Evolutionary conservation across 352 stramenopile genomes (phyloP).

Genomic region (Aphanomyces stellatus): DNA sequence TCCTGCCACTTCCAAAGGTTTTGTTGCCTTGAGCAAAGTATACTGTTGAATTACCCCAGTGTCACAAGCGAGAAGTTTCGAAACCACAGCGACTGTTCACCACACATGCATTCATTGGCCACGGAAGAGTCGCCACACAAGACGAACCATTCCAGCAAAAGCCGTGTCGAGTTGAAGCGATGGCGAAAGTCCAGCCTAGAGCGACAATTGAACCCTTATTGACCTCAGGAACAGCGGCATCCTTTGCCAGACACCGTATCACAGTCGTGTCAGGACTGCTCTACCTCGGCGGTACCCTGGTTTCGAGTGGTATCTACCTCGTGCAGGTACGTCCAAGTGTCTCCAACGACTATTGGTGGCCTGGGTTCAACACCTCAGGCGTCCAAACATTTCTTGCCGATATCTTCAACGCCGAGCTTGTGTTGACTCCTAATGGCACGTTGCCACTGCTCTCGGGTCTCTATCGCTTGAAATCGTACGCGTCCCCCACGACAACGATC

Average conservation of each 20-base stretch:
- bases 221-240: background rate
- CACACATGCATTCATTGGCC: too few relatives aligned
- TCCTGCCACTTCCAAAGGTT: too few relatives aligned
- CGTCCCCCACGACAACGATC: background rate
- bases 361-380: background rate
- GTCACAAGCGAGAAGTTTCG: too few relatives aligned
- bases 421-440: background rate
- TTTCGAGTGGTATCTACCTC: background rate
- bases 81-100: too few relatives aligned
- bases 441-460: background rate
- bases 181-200: too few relatives aligned
- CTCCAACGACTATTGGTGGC: slow-evolving; percentile 21
- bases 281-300: background rate
- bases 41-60: too few relatives aligned
- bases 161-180: too few relatives aligned
- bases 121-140: too few relatives aligned
- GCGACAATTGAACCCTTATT: too few relatives aligned
- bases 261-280: background rate
- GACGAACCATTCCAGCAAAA: too few relatives aligned
- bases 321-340: background rate
- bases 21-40: too few relatives aligned
- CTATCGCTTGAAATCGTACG: background rate
- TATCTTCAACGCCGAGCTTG: background rate
- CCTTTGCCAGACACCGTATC: too few relatives aligned
- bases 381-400: slow-evolving; percentile 8